Base-by-base conservation (phyloP, 345 rosid species). In the Eucalyptus cloeziana region DNA sequence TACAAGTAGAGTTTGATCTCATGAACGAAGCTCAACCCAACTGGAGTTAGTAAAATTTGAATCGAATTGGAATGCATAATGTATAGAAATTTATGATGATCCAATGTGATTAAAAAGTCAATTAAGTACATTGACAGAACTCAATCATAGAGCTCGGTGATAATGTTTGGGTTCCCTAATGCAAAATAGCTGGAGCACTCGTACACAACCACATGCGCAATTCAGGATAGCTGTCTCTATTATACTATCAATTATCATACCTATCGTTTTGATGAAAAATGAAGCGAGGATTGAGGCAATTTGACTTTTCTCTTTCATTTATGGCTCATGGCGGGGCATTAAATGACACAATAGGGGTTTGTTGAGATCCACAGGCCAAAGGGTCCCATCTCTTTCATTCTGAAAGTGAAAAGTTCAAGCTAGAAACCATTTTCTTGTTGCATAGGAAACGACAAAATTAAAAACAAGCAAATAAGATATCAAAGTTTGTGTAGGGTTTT, bases 1-100 rank as follows among this genome's bases (percentile, higher is more conserved):
- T 6, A 21, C 3, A 0, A 1, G 1, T 21, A 2, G 47, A 6
- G 30, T 76, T 76, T 6, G 47, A 40, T 25, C 30, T 7, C 0
- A 14, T 21, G 85, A 37, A 76, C 0, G 5, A 40, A 76, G 8
- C 14, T 13, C 30, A 76, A 76, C 47, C 47, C 85, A 22, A 40
- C 27, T 76, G 30, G 40, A 76, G 27, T 76, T 21, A 76, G 85
- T 40, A 76, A 21, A 76, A 10, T 21, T 40, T 76, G 47, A 76
- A 40, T 21, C 8, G 0, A 40, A 40, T 25, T 11, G 45, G 5
- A 40, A 10, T 10, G 14, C 47, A 37, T 76, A 2, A 76, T 2
- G 83, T 21, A 37, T 12, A 76, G 47, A 76, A 10, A 5, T 7
- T 3, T 76, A 76, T 21, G 47, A 76, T 6, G 85, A 40, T 13